Evolutionary conservation across 352 stramenopile genomes (phyloP), one percentile per base, ranked within the genome.

Genomic region (Phytophthora megakarya): DNA sequence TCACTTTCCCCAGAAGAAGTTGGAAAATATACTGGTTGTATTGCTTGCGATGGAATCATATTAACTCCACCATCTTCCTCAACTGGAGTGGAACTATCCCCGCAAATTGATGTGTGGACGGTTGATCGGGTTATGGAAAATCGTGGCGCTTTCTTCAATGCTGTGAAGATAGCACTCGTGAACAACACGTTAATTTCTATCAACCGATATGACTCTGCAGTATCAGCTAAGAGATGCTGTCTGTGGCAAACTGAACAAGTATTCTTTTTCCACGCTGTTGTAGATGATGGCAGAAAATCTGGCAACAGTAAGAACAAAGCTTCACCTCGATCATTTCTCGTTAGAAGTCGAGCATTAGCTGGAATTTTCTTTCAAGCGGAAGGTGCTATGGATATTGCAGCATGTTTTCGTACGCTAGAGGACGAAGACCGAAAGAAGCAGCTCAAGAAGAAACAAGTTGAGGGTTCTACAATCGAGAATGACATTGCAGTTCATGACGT

Each of bases 241-340:
- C 19, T 80, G 33, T 54, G 33, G 38, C 15, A 60, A 51, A 47
- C 60, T 22, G 48, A 67, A n/a, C 49, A 67, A 51, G 12, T 5
- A 3, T 83, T 83, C 45, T 81, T 80, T 59, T 81, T 88, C 47
- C 76, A 88, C 43, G 84, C 80, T 45, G 22, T 22, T 3, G n/a
- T 37, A 19, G 47, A 45, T 1, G 42, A 23, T n/a, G 26, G 18
- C 53, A 46, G 18, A 12, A 63, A 51, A 8, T 18, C 18, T 19
- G 28, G 12, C 5, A 15, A 46, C 6, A 66, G 51, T 26, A 50
- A 47, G 2, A 71, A 44, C 19, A 9, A 42, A 18, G 18, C 6
- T 10, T 56, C 50, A 13, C 56, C 22, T 11, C 45, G 56, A 16
- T 82, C 75, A 3, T 84, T 86, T 42, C 22, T 82, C 11, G 12